These are phyloP conservation scores for Leccinum subspadiceum DNA, from an alignment of 1,284 basidiomycete genomes.

Conservation along the genomic window DNA sequence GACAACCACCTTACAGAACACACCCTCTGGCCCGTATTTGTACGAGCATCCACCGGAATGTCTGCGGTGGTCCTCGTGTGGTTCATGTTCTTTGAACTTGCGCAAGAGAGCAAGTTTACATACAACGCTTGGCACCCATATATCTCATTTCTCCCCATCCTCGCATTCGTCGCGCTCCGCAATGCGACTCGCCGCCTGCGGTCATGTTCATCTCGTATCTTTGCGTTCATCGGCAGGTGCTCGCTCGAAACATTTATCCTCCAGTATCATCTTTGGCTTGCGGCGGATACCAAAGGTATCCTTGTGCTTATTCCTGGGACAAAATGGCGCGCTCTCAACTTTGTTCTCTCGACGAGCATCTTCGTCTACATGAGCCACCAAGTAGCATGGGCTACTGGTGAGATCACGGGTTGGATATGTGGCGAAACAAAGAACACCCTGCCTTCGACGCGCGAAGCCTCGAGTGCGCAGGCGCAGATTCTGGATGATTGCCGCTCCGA, in stretches of 20 bases:
- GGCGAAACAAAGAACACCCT: constrained; percentile 35
- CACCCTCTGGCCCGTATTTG: constrained; percentile 57
- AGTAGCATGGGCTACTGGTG: constrained; percentile 72
- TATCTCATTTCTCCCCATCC: constrained; percentile 77
- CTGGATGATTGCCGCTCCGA: constrained; percentile 12
- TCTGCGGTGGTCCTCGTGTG: constrained; percentile 61
- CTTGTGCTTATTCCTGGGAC: constrained; percentile 78
- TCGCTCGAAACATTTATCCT: constrained; percentile 87
- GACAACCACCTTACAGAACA: constrained; percentile 72
- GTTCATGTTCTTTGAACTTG: constrained; percentile 83
- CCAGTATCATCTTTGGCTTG: constrained; percentile 89
- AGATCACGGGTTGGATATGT: constrained; percentile 73
- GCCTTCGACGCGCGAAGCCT: constrained; percentile 25
- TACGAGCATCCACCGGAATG: constrained; percentile 46
- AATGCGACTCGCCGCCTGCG: constrained; percentile 74
- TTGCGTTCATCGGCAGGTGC: constrained; percentile 80
- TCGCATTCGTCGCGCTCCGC: constrained; percentile 71
- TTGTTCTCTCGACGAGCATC: constrained; percentile 69
- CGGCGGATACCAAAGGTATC: constrained; percentile 83
- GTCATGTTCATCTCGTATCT: constrained; percentile 64
- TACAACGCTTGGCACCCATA: constrained; percentile 87
- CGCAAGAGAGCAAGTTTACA: constrained; percentile 72
- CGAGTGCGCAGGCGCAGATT: not conserved
- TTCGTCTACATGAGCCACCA: constrained; percentile 80
- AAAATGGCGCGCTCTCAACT: constrained; percentile 70